phyloP scores from a whole-genome alignment of 2,329 filamentous ascomycete species.

The Orbilia ellipsospora region DNA sequence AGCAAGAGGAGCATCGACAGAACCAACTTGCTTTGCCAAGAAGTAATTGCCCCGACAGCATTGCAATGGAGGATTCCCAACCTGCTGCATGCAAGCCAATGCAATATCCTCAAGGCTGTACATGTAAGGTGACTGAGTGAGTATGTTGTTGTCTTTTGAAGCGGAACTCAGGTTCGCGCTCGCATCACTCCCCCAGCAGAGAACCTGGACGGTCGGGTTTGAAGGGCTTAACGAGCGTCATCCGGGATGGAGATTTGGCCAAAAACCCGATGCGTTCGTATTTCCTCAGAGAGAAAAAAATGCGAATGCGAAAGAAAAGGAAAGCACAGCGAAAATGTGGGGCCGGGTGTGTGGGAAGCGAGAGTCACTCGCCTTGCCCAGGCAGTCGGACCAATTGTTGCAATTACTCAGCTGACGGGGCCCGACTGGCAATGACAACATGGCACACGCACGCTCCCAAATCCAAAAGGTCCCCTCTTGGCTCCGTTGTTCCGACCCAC shows the following conservation, averaged over 20 bases:
- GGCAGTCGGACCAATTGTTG: neutral
- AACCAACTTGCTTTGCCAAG: too few relatives aligned
- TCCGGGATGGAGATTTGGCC: slow-evolving; percentile 4
- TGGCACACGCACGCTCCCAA: too few relatives aligned
- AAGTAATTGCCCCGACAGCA: too few relatives aligned
- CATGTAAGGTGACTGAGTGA: too few relatives aligned
- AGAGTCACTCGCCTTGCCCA: slow-evolving; percentile 2
- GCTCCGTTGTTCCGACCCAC: slow-evolving; percentile 1
- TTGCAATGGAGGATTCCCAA: too few relatives aligned
- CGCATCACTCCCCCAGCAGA: neutral
- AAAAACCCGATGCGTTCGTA: neutral
- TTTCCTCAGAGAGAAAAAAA: neutral
- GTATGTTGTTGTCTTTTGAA: too few relatives aligned
- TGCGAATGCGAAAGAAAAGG: neutral
- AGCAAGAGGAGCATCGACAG: too few relatives aligned
- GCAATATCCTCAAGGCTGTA: too few relatives aligned
- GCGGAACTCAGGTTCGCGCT: neutral
- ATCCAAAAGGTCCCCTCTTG: neutral
- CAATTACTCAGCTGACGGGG: slow-evolving; percentile 5
- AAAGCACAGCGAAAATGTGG: neutral
- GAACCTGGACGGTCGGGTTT: neutral
- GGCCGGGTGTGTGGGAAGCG: neutral
- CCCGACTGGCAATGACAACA: neutral
- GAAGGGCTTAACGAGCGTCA: neutral
- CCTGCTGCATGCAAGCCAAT: too few relatives aligned